These are phyloP conservation scores for Fusarium sp. DNA, from an alignment of 2,329 filamentous ascomycete species.

Conservation along the genomic window DNA sequence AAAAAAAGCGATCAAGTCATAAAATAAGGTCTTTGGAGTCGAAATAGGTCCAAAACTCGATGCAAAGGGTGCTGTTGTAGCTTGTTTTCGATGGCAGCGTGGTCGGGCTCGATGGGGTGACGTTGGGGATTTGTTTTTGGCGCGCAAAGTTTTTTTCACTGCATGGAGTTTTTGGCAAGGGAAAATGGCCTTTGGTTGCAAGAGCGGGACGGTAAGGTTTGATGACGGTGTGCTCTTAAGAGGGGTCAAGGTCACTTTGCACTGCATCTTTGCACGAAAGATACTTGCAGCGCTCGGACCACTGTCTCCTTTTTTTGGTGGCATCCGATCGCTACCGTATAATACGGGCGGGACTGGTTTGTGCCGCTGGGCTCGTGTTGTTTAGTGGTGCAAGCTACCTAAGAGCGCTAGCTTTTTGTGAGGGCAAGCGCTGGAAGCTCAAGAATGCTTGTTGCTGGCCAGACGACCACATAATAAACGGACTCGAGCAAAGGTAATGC, in stretches of 20 bases:
- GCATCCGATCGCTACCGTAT: slow-evolving; percentile 10
- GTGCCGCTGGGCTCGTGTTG: background rate
- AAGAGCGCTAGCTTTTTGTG: slow-evolving; percentile 7
- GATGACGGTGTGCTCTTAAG: slow-evolving; percentile 47
- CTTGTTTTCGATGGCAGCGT: slow-evolving; percentile 67
- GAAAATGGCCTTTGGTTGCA: slow-evolving; percentile 37
- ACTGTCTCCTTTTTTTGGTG: slow-evolving; percentile 51
- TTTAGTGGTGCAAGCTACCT: slow-evolving; percentile 8
- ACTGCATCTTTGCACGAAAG: slow-evolving; percentile 33
- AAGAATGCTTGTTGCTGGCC: slow-evolving; percentile 20
- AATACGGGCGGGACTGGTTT: slow-evolving; percentile 3
- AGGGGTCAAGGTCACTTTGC: slow-evolving; percentile 47
- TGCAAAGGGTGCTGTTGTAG: slow-evolving; percentile 65
- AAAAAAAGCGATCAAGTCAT: slow-evolving; percentile 75
- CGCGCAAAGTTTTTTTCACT: slow-evolving; percentile 68
- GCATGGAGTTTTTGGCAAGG: slow-evolving; percentile 51
- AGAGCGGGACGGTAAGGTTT: slow-evolving; percentile 34
- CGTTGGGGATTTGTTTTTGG: slow-evolving; percentile 68
- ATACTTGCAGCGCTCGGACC: slow-evolving; percentile 51
- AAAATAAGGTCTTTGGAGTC: slow-evolving; percentile 68
- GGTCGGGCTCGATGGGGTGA: slow-evolving; percentile 65
- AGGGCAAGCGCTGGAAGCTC: background rate
- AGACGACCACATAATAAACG: slow-evolving; percentile 29
- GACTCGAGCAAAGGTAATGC: background rate
- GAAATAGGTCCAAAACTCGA: slow-evolving; percentile 63